Conservation (phyloP, 768 basidiomycete species). For the Tubosaeta brunneosetosa region DNA sequence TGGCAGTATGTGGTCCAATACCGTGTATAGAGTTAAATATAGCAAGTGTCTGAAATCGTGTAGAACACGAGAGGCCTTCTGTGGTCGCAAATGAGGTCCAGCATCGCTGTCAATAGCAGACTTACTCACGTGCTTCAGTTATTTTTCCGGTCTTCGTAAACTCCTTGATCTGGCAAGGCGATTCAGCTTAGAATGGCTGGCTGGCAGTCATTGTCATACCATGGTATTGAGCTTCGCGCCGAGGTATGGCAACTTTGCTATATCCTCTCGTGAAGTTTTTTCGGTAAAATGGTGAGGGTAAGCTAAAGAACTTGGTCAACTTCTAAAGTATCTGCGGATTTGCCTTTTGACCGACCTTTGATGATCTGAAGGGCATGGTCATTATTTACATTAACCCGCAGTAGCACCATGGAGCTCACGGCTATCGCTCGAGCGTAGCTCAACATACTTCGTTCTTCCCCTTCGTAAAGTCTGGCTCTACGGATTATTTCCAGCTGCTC, state of each 20-base stretch:
- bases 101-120: conserved; percentile 7
- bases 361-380: conserved; percentile 32
- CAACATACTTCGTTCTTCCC: conserved; percentile 60
- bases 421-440: conserved; percentile 70
- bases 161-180: conserved; percentile 51
- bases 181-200: not conserved
- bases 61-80: conserved; percentile 46
- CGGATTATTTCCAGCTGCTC: conserved; percentile 57
- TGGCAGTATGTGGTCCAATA: conserved; percentile 68
- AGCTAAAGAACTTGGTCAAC: conserved; percentile 30
- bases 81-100: conserved; percentile 1
- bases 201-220: conserved; percentile 26
- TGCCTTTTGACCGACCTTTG: conserved; percentile 36
- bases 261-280: conserved; percentile 34
- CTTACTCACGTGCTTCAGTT: conserved; percentile 46
- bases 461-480: conserved; percentile 58
- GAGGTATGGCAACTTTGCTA: conserved; percentile 42
- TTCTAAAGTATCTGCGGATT: not conserved
- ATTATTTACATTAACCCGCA: not conserved
- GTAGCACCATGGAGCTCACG: conserved; percentile 36
- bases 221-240: conserved; percentile 50
- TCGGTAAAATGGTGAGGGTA: conserved; percentile 43
- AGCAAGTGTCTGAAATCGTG: conserved; percentile 54
- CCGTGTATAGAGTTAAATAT: conserved; percentile 64
- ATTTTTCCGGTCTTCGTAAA: conserved; percentile 53